Percentiles rank a stretch among this genome's conserved stretches.
Evolutionary conservation across 305 asterid species (phyloP).

Genomic region (Fraxinus albicans): DNA sequence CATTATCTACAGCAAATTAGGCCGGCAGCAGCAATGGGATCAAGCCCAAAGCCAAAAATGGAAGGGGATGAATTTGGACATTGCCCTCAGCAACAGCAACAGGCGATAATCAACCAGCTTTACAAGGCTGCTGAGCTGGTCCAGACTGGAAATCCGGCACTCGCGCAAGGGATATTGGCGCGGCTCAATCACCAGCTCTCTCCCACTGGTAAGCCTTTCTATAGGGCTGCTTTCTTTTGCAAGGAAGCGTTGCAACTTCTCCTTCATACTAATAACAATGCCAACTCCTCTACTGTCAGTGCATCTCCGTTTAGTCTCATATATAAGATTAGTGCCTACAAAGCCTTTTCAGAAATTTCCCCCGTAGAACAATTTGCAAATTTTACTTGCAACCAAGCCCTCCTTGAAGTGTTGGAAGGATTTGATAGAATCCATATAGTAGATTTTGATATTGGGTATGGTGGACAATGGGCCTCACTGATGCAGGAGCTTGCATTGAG

Average conservation of each 20-base stretch:
- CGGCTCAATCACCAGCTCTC: conserved; percentile 99
- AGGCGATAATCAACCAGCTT: conserved; percentile 74
- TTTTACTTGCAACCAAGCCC: conserved; percentile 85
- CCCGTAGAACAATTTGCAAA: conserved; percentile 78
- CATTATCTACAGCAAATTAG: conserved; percentile 42
- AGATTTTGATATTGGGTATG: conserved; percentile 88
- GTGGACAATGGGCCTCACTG: conserved; percentile 95
- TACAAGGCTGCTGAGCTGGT: conserved; percentile 83
- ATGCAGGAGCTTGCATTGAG: conserved; percentile 90
- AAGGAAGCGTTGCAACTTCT: conserved; percentile 83
- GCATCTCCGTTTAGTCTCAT: conserved; percentile 68
- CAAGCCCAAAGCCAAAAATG: conserved; percentile 48
- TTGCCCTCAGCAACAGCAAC: conserved; percentile 41
- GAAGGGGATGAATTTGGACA: conserved; percentile 53
- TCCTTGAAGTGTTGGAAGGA: conserved; percentile 78
- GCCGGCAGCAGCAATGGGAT: conserved; percentile 27
- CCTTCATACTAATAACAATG: conserved; percentile 36
- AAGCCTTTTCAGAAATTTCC: conserved; percentile 87
- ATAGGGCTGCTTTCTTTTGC: conserved; percentile 86
- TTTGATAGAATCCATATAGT: conserved; percentile 66
- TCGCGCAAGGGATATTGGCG: conserved; percentile 99
- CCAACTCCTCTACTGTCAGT: conserved; percentile 23
- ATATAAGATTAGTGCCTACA: conserved; percentile 86
- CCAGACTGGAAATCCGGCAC: conserved; percentile 76
- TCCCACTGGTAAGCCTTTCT: conserved; percentile 89